phyloP scores from a whole-genome alignment of 1,139 yeast genomes.

The Suhomyces yuchorum region DNA sequence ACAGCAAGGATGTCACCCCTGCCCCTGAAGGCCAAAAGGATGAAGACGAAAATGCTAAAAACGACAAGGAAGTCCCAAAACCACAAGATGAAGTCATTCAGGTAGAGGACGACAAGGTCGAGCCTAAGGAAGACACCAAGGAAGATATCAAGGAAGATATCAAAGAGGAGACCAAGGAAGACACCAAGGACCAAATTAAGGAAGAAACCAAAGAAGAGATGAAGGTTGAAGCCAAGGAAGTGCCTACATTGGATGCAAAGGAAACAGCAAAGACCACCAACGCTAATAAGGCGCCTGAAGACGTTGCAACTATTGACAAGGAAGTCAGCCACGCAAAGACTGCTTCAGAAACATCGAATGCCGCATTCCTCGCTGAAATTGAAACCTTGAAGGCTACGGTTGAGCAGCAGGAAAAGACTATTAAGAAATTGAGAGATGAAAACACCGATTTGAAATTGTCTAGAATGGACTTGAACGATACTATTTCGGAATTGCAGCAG shows the following conservation, averaged over 20 bases:
- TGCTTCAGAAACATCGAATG: neutral
- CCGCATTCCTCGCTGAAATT: slow-evolving; percentile 11
- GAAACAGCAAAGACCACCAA: too few species aligned
- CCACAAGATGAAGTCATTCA: neutral
- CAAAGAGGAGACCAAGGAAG: slow-evolving; percentile 8
- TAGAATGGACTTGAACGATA: slow-evolving; percentile 50
- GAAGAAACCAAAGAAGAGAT: neutral
- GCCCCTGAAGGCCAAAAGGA: slow-evolving; percentile 4
- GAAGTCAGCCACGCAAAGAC: neutral
- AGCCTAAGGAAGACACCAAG: neutral
- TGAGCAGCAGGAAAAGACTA: slow-evolving; percentile 37
- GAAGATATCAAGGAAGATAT: slow-evolving; percentile 3
- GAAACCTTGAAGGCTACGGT: slow-evolving; percentile 20
- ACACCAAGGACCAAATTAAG: neutral
- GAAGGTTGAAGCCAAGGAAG: neutral
- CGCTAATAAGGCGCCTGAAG: too few species aligned
- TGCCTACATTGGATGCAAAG: too few species aligned
- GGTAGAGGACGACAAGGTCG: slow-evolving; percentile 5
- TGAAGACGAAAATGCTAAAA: neutral
- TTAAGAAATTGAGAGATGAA: slow-evolving; percentile 43
- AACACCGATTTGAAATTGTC: slow-evolving; percentile 46
- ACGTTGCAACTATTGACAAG: slow-evolving; percentile 9
- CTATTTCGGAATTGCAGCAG: slow-evolving; percentile 31
- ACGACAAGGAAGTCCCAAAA: neutral
- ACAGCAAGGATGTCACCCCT: slow-evolving; percentile 13